phyloP scores from a whole-genome alignment of 257 asterid species.

The Avicennia marina region DNA sequence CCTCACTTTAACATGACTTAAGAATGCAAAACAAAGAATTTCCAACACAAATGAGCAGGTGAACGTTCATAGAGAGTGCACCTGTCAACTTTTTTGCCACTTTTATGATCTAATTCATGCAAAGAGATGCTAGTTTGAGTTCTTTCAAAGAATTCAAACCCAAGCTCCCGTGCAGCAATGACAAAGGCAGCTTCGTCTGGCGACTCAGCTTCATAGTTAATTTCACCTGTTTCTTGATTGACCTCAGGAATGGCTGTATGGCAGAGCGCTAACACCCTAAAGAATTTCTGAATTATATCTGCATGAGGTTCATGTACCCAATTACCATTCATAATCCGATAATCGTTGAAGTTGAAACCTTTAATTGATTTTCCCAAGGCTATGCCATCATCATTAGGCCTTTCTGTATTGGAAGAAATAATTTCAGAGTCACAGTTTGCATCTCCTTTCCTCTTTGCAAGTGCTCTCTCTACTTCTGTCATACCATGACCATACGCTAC shows the following conservation, averaged over 20 bases:
- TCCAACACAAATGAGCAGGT: slow-evolving; percentile 5
- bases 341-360: slow-evolving; percentile 87
- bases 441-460: slow-evolving; percentile 58
- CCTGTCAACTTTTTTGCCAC: slow-evolving; percentile 64
- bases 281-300: slow-evolving; percentile 66
- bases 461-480: slow-evolving; percentile 90
- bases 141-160: slow-evolving; percentile 78
- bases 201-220: slow-evolving; percentile 91
- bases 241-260: slow-evolving; percentile 95
- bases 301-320: slow-evolving; percentile 71
- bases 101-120: slow-evolving; percentile 65
- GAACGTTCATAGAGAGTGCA: slow-evolving; percentile 16
- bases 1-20: background rate
- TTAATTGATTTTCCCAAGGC: slow-evolving; percentile 41
- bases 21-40: background rate
- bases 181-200: slow-evolving; percentile 99
- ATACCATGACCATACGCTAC: slow-evolving; percentile 81
- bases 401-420: slow-evolving; percentile 19
- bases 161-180: slow-evolving; percentile 89
- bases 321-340: slow-evolving; percentile 74
- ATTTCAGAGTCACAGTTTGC: slow-evolving; percentile 26
- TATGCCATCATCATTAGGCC: slow-evolving; percentile 13
- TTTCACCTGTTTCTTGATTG: slow-evolving; percentile 49
- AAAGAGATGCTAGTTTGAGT: slow-evolving; percentile 73
- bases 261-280: slow-evolving; percentile 80